A percentile compares a stretch with the other conserved stretches of the same genome.
Evolutionary conservation across 306 rosid species (phyloP).

Genomic region (Bauhinia variegata): DNA sequence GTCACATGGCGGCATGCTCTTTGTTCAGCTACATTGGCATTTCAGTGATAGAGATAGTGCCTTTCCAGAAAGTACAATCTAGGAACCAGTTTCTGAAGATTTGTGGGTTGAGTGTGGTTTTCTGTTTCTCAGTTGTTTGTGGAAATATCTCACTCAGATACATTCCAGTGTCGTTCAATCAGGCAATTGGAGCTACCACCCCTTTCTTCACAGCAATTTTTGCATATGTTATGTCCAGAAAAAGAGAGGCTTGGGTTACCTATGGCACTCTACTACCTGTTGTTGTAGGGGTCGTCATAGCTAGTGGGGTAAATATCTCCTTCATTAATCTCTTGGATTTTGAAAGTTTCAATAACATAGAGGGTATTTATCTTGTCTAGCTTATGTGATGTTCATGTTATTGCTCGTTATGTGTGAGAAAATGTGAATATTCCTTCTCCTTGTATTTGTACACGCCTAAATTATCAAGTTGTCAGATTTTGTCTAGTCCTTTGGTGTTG

Average conservation of each 20-base stretch:
- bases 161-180: conserved; percentile 53
- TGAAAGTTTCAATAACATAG: neutral
- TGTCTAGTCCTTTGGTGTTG: neutral
- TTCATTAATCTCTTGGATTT: conserved; percentile 1
- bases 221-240: conserved; percentile 33
- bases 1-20: conserved; percentile 53
- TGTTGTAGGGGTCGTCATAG: conserved; percentile 49
- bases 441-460: neutral
- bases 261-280: conserved; percentile 51
- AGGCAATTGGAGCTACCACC: conserved; percentile 51
- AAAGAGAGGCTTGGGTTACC: conserved; percentile 52
- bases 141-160: conserved; percentile 47
- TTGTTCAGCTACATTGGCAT: conserved; percentile 43
- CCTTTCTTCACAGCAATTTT: conserved; percentile 53
- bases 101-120: conserved; percentile 36
- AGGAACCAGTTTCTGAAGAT: conserved; percentile 35
- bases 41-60: conserved; percentile 37
- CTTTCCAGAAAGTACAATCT: conserved; percentile 43
- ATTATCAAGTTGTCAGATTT: neutral
- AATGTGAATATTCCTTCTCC: neutral
- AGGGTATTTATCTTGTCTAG: neutral
- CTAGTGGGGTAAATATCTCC: conserved; percentile 40
- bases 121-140: conserved; percentile 53
- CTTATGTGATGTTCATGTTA: neutral
- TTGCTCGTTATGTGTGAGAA: neutral